Base-by-base conservation (phyloP, 345 rosid species). In the Camelina neglecta region DNA sequence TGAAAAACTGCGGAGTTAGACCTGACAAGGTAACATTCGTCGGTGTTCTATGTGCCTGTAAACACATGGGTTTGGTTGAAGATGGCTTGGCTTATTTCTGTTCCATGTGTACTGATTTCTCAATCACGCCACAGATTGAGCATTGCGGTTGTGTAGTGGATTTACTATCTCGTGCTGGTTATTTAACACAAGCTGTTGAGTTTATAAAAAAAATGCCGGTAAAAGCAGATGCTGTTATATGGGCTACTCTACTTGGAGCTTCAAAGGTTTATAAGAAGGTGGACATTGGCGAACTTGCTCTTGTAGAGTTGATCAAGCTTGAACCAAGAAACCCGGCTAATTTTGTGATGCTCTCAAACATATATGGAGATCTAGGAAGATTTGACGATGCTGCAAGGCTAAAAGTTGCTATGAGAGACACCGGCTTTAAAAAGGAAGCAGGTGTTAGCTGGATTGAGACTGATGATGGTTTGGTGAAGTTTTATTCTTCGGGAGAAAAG, bases 101-200 rank as follows among this genome's bases (percentile, higher is more conserved):
- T n/a, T 84, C 95, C 9, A 90, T 92, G 97, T 57, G 68, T 7
- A 79, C 78, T 49, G 87, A 94, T 75, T 85, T 83, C 79, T 82
- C 86, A 9, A 71, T 90, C 29, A 67, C 48, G 50, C 97, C 96
- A 74, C 85, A 84, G 45, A 90, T 94, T 21, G 97, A 92, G 80
- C 98, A 94, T 55, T 90, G 89, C 10, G 97, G 97, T 5, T 93
- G 97, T 73, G 76, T 94, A 73, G 93, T 89, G 77, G 95, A 92
- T 84, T 76, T 90, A 74, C 89, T 93, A 47, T 87, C 86, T 2
- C 82, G 93, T 41, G 91, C 96, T 61, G 96, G 97, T 71, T 87
- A 82, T 55, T 71, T 93, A 67, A 75, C 56, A 48, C 85, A 86
- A 76, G 97, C 97, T 72, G 77, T 90, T 73, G 90, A 91, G 69